A percentile compares a stretch with the other conserved stretches of the same genome.
phyloP scores from a whole-genome alignment of 805 yeast species.

The Aciculoconidium aculeatum region DNA sequence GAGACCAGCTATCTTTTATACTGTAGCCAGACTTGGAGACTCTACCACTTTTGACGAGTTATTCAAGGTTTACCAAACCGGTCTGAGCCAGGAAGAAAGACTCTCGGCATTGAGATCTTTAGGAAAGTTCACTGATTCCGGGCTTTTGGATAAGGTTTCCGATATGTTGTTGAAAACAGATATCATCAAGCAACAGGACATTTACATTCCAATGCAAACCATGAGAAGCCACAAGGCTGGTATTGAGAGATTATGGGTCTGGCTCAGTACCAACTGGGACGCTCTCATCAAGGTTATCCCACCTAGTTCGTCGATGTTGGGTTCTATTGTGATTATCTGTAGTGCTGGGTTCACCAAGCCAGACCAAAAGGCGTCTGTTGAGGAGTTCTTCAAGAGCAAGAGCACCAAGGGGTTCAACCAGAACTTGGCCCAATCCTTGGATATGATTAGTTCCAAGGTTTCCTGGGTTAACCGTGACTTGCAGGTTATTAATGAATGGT shows the following conservation, averaged over 20 bases:
- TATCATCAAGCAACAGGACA: conserved; percentile 61
- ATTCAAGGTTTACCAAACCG: conserved; percentile 52
- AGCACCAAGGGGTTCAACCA: conserved; percentile 61
- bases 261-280: conserved; percentile 75
- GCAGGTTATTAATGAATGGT: conserved; percentile 42
- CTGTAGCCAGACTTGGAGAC: conserved; percentile 65
- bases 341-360: conserved; percentile 56
- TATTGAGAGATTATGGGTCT: conserved; percentile 62
- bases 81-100: conserved; percentile 61
- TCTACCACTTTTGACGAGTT: conserved; percentile 57
- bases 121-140: conserved; percentile 54
- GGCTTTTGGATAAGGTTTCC: conserved; percentile 51
- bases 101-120: conserved; percentile 62
- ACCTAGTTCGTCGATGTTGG: conserved; percentile 74
- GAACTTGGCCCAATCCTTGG: conserved; percentile 60
- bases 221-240: conserved; percentile 60
- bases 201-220: conserved; percentile 72
- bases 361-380: conserved; percentile 46
- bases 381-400: conserved; percentile 45
- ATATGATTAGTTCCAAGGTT: conserved; percentile 49
- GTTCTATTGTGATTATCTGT: conserved; percentile 60
- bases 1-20: conserved; percentile 56
- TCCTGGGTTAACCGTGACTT: conserved; percentile 57
- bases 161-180: conserved; percentile 50
- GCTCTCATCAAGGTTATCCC: conserved; percentile 62